Evolutionary conservation across 1,284 basidiomycete species (phyloP).

Genomic region (Cutaneotrichosporon cyanovorans): DNA sequence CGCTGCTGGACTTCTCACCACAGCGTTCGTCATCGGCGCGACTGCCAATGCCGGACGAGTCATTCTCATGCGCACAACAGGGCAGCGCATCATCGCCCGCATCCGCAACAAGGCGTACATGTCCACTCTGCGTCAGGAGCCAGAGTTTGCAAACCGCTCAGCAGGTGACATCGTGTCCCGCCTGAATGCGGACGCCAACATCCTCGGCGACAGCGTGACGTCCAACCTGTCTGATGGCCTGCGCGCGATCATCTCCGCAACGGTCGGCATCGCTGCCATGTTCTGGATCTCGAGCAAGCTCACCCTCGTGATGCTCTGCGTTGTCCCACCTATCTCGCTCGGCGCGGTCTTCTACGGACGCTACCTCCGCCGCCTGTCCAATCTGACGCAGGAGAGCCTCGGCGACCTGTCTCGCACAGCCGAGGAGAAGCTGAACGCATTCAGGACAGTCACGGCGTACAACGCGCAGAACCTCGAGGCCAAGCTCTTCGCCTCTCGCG

Average conservation of each 20-base stretch:
- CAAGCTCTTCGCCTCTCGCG: constrained; percentile 50
- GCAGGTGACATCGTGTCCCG: constrained; percentile 91
- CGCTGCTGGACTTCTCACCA: constrained; percentile 66
- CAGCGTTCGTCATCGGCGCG: constrained; percentile 81
- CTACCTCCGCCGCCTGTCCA: constrained; percentile 85
- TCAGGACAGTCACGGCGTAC: constrained; percentile 88
- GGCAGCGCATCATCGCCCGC: constrained; percentile 85
- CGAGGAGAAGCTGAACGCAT: constrained; percentile 83
- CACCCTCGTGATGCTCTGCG: constrained; percentile 83
- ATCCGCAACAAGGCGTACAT: constrained; percentile 76
- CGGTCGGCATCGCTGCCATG: constrained; percentile 89
- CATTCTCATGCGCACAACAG: constrained; percentile 79
- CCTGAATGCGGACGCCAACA: constrained; percentile 83
- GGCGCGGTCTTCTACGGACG: constrained; percentile 95
- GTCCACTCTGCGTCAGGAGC: constrained; percentile 76
- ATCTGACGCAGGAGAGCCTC: constrained; percentile 85
- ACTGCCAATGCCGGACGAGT: constrained; percentile 62
- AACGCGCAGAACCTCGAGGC: constrained; percentile 68
- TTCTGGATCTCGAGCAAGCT: constrained; percentile 86
- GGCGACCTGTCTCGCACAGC: constrained; percentile 91
- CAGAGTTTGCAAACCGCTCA: constrained; percentile 84
- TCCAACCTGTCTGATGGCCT: constrained; percentile 87
- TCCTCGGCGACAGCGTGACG: constrained; percentile 91
- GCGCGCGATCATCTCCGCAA: constrained; percentile 73
- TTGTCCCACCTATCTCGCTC: constrained; percentile 90